phyloP scores from a whole-genome alignment of 345 rosid genomes.

The Clarkia xantiana region DNA sequence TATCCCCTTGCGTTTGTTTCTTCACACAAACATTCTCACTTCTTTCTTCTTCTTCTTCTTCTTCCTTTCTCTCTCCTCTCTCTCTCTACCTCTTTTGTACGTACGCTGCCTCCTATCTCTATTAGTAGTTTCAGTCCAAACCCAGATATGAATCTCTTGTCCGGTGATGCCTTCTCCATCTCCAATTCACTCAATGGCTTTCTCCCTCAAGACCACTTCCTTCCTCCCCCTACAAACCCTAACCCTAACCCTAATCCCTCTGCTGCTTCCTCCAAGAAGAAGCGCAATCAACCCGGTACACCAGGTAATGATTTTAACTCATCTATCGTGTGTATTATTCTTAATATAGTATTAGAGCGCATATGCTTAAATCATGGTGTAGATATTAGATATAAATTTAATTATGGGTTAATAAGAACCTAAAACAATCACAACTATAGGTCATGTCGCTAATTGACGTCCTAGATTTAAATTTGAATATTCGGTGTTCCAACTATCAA shows the following conservation, averaged over 20 bases:
- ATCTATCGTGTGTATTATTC: too few relatives aligned
- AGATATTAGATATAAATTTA: too few relatives aligned
- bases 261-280: conserved; percentile 3
- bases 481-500: too few relatives aligned
- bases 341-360: too few relatives aligned
- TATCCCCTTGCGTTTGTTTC: neutral
- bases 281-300: conserved; percentile 6
- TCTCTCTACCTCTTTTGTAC: neutral
- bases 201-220: neutral
- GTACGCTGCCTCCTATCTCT: neutral
- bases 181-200: conserved; percentile 1
- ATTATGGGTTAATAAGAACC: too few relatives aligned
- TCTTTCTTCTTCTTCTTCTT: neutral
- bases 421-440: too few relatives aligned
- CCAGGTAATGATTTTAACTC: conserved; percentile 3
- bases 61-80: neutral
- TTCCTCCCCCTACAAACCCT: neutral
- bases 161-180: conserved; percentile 5
- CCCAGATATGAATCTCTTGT: conserved; percentile 3
- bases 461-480: too few relatives aligned
- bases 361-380: too few relatives aligned
- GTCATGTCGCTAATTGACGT: too few relatives aligned
- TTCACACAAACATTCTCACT: neutral
- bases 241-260: conserved; percentile 3
- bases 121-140: neutral